Evolutionary conservation across 371 early-diverging fungal species (phyloP).

Genomic region (Mucor circinelloides): DNA sequence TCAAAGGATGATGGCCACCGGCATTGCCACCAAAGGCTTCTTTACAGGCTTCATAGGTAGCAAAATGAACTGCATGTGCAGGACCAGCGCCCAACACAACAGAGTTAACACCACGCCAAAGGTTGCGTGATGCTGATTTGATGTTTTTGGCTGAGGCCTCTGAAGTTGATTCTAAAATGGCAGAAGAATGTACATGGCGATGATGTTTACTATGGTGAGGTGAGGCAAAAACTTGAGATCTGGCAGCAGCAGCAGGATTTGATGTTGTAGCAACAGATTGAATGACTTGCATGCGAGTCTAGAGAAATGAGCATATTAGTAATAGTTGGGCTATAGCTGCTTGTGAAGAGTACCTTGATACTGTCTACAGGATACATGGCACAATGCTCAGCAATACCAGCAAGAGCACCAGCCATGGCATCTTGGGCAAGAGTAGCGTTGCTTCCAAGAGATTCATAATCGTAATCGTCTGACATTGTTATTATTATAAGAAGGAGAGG

Average conservation of each 20-base stretch:
- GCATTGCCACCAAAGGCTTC: constrained; percentile 62
- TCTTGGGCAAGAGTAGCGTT: constrained; percentile 73
- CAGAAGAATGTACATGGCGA: constrained; percentile 22
- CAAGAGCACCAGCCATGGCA: constrained; percentile 88
- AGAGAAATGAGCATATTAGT: constrained; percentile 7
- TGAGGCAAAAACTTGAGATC: constrained; percentile 20
- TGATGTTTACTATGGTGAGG: constrained; percentile 8
- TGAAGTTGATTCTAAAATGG: background rate
- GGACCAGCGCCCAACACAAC: constrained; percentile 95
- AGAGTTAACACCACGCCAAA: constrained; percentile 94
- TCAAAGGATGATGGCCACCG: constrained; percentile 60
- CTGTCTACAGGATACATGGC: constrained; percentile 93
- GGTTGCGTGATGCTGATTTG: constrained; percentile 39
- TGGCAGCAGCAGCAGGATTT: background rate
- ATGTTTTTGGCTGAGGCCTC: background rate
- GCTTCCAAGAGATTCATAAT: constrained; percentile 90
- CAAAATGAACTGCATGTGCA: constrained; percentile 95
- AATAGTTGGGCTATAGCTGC: background rate
- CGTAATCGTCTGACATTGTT: constrained; percentile 57
- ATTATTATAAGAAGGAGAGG: constrained; percentile 8
- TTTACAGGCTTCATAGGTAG: constrained; percentile 91
- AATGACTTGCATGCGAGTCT: constrained; percentile 92
- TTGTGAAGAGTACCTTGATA: constrained; percentile 72
- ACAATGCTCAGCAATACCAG: constrained; percentile 94
- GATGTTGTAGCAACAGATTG: constrained; percentile 13